A percentile compares a stretch with the other conserved stretches of the same genome.
Evolutionary conservation across 2,329 filamentous ascomycete genomes (phyloP).

Genomic region (Colletotrichum lupini): DNA sequence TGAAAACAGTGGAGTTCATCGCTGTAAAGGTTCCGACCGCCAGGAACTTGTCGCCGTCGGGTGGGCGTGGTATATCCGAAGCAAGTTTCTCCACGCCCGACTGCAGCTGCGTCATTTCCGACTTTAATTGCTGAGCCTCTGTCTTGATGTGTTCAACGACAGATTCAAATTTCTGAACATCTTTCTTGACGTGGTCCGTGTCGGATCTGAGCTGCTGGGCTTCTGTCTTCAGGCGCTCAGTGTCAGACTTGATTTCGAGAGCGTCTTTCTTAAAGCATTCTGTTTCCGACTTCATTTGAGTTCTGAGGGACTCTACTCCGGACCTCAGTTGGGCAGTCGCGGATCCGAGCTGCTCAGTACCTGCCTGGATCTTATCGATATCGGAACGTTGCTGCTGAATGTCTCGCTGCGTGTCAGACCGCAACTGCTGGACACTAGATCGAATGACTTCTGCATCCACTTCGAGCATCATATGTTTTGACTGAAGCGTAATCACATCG

Average conservation of each 20-base stretch:
- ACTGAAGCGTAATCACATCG: background rate
- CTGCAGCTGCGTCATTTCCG: background rate
- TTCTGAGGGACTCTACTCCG: background rate
- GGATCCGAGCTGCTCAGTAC: background rate
- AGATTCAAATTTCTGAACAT: background rate
- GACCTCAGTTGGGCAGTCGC: background rate
- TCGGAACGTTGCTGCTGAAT: background rate
- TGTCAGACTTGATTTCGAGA: background rate
- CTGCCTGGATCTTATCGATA: background rate
- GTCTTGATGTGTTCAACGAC: background rate
- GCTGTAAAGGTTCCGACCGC: background rate
- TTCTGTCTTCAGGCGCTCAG: background rate
- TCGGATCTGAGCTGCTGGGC: background rate
- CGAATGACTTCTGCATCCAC: background rate
- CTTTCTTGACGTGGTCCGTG: background rate
- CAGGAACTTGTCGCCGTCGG: slow-evolving; percentile 13
- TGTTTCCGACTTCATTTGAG: background rate
- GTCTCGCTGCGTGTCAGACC: background rate
- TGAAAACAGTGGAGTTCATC: slow-evolving; percentile 1
- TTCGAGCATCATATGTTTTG: background rate
- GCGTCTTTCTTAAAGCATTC: background rate
- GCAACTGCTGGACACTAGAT: background rate
- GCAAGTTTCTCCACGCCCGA: slow-evolving; percentile 1
- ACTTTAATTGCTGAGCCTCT: background rate
- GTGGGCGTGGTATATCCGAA: background rate